These are phyloP conservation scores for Aspergillus avenaceus DNA, from an alignment of 495 filamentous ascomycete genomes.

Conservation along the genomic window DNA sequence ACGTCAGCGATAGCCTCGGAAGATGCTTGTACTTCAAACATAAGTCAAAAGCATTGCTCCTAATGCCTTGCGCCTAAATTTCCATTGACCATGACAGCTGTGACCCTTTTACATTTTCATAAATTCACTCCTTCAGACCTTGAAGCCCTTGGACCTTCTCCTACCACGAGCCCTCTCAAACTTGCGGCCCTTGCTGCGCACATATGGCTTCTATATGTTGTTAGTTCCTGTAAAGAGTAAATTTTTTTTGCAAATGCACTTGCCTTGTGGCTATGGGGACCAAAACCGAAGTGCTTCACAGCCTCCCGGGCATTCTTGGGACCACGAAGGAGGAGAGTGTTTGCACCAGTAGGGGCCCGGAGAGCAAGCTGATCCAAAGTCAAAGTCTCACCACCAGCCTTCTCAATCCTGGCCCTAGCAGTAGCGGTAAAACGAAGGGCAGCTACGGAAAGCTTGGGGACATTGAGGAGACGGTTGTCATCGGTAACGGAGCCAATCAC, in stretches of 20 bases:
- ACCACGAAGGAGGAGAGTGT: slow-evolving; percentile 91
- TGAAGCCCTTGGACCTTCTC: slow-evolving; percentile 95
- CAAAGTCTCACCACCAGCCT: slow-evolving; percentile 88
- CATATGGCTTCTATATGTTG: slow-evolving; percentile 75
- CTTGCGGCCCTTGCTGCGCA: slow-evolving; percentile 97
- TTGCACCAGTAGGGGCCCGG: slow-evolving; percentile 85
- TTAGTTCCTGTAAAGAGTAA: slow-evolving; percentile 17
- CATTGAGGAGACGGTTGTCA: slow-evolving; percentile 82
- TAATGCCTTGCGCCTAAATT: neutral
- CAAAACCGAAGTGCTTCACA: slow-evolving; percentile 97
- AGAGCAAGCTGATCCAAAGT: slow-evolving; percentile 96
- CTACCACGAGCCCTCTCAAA: slow-evolving; percentile 98
- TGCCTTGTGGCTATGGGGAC: slow-evolving; percentile 95
- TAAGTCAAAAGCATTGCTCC: neutral
- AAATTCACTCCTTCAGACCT: slow-evolving; percentile 65
- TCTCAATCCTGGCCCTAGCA: slow-evolving; percentile 85
- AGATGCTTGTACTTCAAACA: neutral
- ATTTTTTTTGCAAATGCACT: too few species aligned
- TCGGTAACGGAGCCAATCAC: slow-evolving; percentile 92
- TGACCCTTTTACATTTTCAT: slow-evolving; percentile 1
- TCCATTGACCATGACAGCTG: neutral
- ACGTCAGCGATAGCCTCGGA: slow-evolving; percentile 4
- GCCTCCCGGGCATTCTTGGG: slow-evolving; percentile 97
- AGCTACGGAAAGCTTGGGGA: slow-evolving; percentile 89
- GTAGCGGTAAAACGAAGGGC: slow-evolving; percentile 95